phyloP scores from a whole-genome alignment of 2,329 filamentous ascomycete genomes.

The Dactylellina haptotyla region DNA sequence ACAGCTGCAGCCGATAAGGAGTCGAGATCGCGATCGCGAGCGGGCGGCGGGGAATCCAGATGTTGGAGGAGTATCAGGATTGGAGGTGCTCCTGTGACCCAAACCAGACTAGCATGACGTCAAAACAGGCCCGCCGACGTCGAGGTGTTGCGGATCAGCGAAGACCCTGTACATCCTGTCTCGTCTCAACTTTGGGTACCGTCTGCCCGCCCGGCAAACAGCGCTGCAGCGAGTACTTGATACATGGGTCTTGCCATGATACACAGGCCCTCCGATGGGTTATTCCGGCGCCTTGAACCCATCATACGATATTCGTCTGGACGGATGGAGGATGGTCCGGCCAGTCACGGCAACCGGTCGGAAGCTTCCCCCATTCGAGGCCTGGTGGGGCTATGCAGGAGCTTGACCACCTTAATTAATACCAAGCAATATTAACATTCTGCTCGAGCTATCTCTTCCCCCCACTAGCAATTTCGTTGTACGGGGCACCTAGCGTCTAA shows the following conservation, averaged over 20 bases:
- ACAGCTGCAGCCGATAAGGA: not conserved
- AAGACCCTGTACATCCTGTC: slow-evolving; percentile 24
- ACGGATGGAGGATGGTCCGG: too few species aligned
- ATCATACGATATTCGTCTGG: not conserved
- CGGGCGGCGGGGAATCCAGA: not conserved
- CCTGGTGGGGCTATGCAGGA: too few species aligned
- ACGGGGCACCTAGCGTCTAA: too few species aligned
- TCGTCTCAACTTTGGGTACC: slow-evolving; percentile 16
- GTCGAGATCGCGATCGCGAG: slow-evolving; percentile 5
- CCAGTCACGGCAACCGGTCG: too few species aligned
- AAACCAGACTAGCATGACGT: slow-evolving; percentile 1
- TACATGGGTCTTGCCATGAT: too few species aligned
- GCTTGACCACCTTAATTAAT: too few species aligned
- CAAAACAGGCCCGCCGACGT: not conserved
- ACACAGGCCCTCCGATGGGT: too few species aligned
- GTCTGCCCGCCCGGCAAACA: not conserved
- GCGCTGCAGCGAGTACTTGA: not conserved
- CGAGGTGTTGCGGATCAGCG: not conserved
- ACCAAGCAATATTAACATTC: too few species aligned
- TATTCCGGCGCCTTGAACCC: not conserved
- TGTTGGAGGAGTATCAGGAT: not conserved
- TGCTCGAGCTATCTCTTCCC: too few species aligned
- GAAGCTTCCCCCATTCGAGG: not conserved
- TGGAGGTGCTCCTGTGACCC: slow-evolving; percentile 1
- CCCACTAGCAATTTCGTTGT: too few species aligned